Evolutionary conservation across 2,329 filamentous ascomycete genomes (phyloP).

Genomic region (Dissoconium aciculare): DNA sequence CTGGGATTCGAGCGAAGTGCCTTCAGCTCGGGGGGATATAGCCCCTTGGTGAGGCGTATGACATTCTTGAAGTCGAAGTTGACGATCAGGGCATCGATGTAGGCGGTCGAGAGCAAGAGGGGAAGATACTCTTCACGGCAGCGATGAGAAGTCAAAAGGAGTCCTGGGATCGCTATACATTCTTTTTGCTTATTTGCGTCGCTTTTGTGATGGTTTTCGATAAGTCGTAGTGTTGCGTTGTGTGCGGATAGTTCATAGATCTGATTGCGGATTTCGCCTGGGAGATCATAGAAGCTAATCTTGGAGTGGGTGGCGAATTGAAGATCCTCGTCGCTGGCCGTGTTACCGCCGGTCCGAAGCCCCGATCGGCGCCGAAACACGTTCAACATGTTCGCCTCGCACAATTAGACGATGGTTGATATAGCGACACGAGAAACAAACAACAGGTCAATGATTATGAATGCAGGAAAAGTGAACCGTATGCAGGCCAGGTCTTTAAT

Average conservation of each 20-base stretch:
- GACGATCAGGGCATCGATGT: constrained; percentile 9
- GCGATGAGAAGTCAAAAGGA: constrained; percentile 16
- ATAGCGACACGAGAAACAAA: too few species aligned
- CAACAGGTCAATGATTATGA: too few species aligned
- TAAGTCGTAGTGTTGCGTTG: constrained; percentile 8
- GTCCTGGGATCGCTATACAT: constrained; percentile 8
- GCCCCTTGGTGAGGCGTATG: constrained; percentile 11
- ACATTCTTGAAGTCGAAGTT: constrained; percentile 19
- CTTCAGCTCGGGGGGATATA: constrained; percentile 19
- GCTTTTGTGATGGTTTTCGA: constrained; percentile 1
- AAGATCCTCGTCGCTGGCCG: too few species aligned
- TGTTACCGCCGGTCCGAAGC: too few species aligned
- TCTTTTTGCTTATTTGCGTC: background rate
- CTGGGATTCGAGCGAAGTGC: constrained; percentile 14
- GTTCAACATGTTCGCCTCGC: too few species aligned
- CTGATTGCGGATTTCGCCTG: constrained; percentile 19
- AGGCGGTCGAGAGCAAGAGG: constrained; percentile 15
- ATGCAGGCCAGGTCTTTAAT: too few species aligned
- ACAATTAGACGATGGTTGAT: too few species aligned
- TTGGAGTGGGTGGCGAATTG: constrained; percentile 5
- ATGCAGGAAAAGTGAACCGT: too few species aligned
- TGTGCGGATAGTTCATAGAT: constrained; percentile 16
- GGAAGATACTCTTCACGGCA: constrained; percentile 16
- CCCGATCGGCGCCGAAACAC: too few species aligned
- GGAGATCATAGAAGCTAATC: constrained; percentile 19